Evolutionary conservation across 352 stramenopile genomes (phyloP).

Genomic region (Phytophthora europaea): DNA sequence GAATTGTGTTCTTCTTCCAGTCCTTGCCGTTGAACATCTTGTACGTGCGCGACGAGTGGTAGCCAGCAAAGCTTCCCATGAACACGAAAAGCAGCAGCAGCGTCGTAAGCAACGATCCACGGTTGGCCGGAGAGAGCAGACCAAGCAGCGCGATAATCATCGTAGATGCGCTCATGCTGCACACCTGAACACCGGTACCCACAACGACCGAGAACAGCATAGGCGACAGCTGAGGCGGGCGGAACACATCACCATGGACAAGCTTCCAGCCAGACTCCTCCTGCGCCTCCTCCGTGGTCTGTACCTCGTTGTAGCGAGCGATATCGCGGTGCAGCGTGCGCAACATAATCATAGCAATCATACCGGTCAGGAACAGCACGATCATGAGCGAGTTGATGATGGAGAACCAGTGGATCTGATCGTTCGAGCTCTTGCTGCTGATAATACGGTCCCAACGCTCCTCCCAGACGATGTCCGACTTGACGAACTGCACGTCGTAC

Average conservation of each 20-base stretch:
- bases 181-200: slow-evolving; percentile 97
- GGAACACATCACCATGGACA: slow-evolving; percentile 98
- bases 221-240: slow-evolving; percentile 93
- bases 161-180: slow-evolving; percentile 94
- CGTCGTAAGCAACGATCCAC: slow-evolving; percentile 96
- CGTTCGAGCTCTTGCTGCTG: slow-evolving; percentile 94
- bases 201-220: slow-evolving; percentile 97
- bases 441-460: slow-evolving; percentile 99
- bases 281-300: slow-evolving; percentile 94
- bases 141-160: slow-evolving; percentile 96
- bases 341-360: slow-evolving; percentile 99
- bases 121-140: slow-evolving; percentile 97
- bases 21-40: slow-evolving; percentile 99
- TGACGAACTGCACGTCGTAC: slow-evolving; percentile 98
- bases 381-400: slow-evolving; percentile 99
- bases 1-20: slow-evolving; percentile 98
- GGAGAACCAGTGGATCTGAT: slow-evolving; percentile 99
- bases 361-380: slow-evolving; percentile 99
- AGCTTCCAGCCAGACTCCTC: slow-evolving; percentile 98
- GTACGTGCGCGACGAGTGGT: slow-evolving; percentile 97
- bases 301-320: slow-evolving; percentile 96
- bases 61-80: slow-evolving; percentile 97
- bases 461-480: slow-evolving; percentile 96
- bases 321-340: slow-evolving; percentile 99
- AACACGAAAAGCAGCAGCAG: slow-evolving; percentile 99